Evolutionary conservation across 2,329 filamentous ascomycete species (phyloP).

Genomic region (Talaromyces islandicus): DNA sequence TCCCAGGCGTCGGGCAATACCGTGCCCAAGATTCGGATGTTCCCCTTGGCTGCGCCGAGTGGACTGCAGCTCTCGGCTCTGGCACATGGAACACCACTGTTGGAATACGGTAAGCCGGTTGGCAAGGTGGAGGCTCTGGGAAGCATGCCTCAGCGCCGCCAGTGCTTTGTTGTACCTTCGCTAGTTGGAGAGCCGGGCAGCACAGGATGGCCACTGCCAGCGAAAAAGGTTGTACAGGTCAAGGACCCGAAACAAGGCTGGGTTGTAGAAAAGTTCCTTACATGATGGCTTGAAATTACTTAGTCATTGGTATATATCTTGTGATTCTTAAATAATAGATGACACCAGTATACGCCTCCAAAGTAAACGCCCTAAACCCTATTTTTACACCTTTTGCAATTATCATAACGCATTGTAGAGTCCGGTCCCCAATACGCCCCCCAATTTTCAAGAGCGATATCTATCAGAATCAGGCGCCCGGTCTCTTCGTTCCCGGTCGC

Average conservation of each 20-base stretch:
- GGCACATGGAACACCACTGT: slow-evolving; percentile 75
- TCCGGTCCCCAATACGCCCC: background rate
- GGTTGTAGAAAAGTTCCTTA: slow-evolving; percentile 57
- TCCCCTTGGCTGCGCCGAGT: slow-evolving; percentile 73
- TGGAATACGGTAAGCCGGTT: slow-evolving; percentile 84
- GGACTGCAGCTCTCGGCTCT: slow-evolving; percentile 70
- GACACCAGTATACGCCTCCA: background rate
- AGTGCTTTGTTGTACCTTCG: slow-evolving; percentile 79
- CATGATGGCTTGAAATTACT: slow-evolving; percentile 13
- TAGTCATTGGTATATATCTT: slow-evolving; percentile 3
- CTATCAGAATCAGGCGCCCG: background rate
- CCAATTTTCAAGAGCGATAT: background rate
- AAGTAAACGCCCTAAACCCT: background rate
- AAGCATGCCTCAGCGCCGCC: slow-evolving; percentile 50
- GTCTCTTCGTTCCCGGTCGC: background rate
- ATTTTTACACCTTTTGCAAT: background rate
- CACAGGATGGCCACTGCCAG: slow-evolving; percentile 76
- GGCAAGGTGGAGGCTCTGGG: slow-evolving; percentile 62
- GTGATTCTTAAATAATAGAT: background rate
- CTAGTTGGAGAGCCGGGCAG: slow-evolving; percentile 63
- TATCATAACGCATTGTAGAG: background rate
- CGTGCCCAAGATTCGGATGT: slow-evolving; percentile 73
- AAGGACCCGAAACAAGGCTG: slow-evolving; percentile 68
- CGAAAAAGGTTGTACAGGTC: slow-evolving; percentile 76
- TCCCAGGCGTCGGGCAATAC: slow-evolving; percentile 44